A percentile compares a stretch with the other conserved stretches of the same genome.
Conservation (phyloP, 202 grass and related monocot genomes). For the Elaeis oleifera region DNA sequence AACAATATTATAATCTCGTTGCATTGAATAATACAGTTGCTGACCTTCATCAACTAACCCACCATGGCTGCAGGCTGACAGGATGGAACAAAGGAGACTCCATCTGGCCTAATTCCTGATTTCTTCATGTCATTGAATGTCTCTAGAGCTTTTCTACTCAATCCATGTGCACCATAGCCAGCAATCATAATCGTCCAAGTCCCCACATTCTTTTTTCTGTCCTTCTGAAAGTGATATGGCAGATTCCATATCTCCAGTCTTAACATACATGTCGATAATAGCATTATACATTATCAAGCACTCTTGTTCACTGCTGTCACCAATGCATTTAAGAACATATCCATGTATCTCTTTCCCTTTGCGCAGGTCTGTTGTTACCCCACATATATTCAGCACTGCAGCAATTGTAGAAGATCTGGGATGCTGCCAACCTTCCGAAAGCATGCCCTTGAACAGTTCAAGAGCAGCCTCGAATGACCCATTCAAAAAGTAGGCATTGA, state of each 20-base stretch:
- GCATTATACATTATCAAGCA: conserved; percentile 1
- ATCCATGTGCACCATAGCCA: conserved; percentile 12
- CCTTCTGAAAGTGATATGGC: not conserved
- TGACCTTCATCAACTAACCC: conserved; percentile 20
- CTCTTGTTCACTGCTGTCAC: not conserved
- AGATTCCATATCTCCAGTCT: not conserved
- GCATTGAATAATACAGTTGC: conserved; percentile 10
- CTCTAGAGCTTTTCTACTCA: conserved; percentile 7
- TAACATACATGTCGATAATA: conserved; percentile 14
- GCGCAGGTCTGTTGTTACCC: conserved; percentile 13
- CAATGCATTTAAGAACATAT: conserved; percentile 14
- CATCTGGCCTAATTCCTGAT: conserved; percentile 16
- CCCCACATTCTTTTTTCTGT: conserved; percentile 11
- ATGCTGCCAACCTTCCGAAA: conserved; percentile 16
- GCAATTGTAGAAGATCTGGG: conserved; percentile 15
- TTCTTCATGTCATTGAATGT: conserved; percentile 2
- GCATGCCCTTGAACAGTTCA: conserved; percentile 20
- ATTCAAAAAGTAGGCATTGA: conserved; percentile 21
- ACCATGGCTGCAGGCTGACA: conserved; percentile 19
- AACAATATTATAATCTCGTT: conserved; percentile 3
- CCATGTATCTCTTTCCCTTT: conserved; percentile 31
- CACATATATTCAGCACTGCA: conserved; percentile 14
- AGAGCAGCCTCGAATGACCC: conserved; percentile 13
- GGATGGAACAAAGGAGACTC: conserved; percentile 6
- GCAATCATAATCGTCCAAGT: conserved; percentile 13